Evolutionary conservation across 495 filamentous ascomycete genomes (phyloP), one percentile per base, ranked within the genome.

Genomic region (Talaromyces liani): DNA sequence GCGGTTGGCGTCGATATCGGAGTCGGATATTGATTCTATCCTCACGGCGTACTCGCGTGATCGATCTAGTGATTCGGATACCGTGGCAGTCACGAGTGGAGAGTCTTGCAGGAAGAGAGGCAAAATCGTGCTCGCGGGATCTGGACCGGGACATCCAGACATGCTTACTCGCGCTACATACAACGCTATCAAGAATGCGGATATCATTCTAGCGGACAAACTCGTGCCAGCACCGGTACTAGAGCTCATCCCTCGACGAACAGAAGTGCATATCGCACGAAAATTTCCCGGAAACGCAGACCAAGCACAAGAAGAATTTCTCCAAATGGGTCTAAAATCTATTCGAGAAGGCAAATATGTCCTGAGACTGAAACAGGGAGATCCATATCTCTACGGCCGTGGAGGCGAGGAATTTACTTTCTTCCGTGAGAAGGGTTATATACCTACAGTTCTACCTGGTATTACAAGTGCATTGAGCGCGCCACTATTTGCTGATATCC

Each of bases 211-310:
- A 4, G 93, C 93, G 10, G 94, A 98, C 77, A 98, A 98, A 73
- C 90, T 98, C 56, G 94, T 98, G 4, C 94, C 94, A 0, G 80
- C 89, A 1, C 87, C 89, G 6, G 89, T 98, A 6, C 77, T 98
- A 12, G 89, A 91, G 61, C 85, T 98, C 10, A 89, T 97, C 64
- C 95, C 94, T 27, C 91, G 95, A 18, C 84, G 94, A 45, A 93
- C 93, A 18, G 87, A 89, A 25, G 87, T 98, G 16, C 85, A 91
- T 68, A 98, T 98, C 69, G 94, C 94, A 7, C 89, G 92, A 65
- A 98, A 98, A 74, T 98, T 98, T 72, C 94, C 94, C 9, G 94
- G 94, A 12, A 98, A 98, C 67, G 94, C 94, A 39, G 94, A 98
- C 65, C 85, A 84, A 41, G 94, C 94, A 0, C 95, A 98, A 72